Base-by-base conservation (phyloP, 768 basidiomycete species). In the Boletus reticuloceps region DNA sequence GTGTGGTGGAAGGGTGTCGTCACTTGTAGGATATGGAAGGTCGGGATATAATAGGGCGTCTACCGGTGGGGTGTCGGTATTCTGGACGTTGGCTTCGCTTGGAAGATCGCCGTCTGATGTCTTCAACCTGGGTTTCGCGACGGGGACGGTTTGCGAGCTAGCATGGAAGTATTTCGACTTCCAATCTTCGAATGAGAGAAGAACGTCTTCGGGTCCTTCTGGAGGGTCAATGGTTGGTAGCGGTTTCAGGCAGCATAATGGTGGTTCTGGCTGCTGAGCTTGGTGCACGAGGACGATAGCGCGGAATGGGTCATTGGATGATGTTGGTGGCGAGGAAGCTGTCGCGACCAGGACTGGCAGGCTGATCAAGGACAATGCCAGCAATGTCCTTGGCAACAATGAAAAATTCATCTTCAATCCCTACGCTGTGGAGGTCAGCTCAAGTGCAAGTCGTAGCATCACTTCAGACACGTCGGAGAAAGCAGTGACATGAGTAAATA, bases 141-240 rank as follows among this genome's bases (percentile, higher is more conserved):
- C 29, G 38, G 67, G 67, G n/a, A 64, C 67, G 62, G 22, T 60
- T 47, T 68, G 67, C 20, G 69, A 65, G n/a, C 69, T 65, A 13
- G 64, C 67, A 57, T 81, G 76, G 45, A 75, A 64, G 54, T 86
- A 86, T 60, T 82, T 89, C 32, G 82, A 82, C 64, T 91, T 91
- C 91, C 91, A 94, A 60, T 93, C 91, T 63, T 93, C 88, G 64
- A 94, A 94, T 0, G 89, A 89, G 20, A 91, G 79, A 20, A 93
- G 72, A 6, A 86, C 71, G 50, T 85, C 83, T 48, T 85, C 85
- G 6, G 78, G 72, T 8, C 74, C 72, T 41, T 82, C 79, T 38
- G 74, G 68, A 3, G 81, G 68, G 42, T 72, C 69, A 5, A 51
- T 32, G 12, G 53, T 72, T 16, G 72, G 64, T 1, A 69, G 66